A percentile compares a stretch with the other conserved stretches of the same genome.
These are phyloP conservation scores for Suhomyces emberorum DNA, from an alignment of 805 yeast genomes.

Conservation along the genomic window DNA sequence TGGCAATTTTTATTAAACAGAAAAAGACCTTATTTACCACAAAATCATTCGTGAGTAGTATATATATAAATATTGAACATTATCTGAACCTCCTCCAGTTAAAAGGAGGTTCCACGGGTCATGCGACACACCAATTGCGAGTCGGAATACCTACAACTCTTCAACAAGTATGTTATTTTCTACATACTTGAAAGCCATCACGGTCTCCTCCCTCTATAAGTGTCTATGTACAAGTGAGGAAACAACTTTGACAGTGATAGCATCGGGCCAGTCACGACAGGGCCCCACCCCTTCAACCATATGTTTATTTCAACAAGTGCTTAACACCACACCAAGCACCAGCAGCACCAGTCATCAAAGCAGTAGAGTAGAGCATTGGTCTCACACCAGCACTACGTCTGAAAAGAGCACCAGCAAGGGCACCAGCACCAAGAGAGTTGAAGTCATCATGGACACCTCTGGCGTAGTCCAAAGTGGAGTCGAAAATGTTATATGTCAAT, in stretches of 20 bases:
- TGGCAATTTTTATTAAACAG: too few species aligned
- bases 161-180: too few species aligned
- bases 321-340: constrained; percentile 91
- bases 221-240: constrained; percentile 7
- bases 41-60: too few species aligned
- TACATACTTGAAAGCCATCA: not conserved
- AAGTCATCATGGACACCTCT: constrained; percentile 87
- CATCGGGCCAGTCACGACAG: not conserved
- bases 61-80: too few species aligned
- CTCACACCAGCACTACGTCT: constrained; percentile 79
- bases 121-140: too few species aligned
- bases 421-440: constrained; percentile 87
- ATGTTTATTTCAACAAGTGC: constrained; percentile 19
- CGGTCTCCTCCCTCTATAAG: constrained; percentile 2
- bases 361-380: constrained; percentile 87
- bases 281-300: too few species aligned
- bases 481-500: constrained; percentile 78
- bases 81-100: too few species aligned
- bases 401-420: constrained; percentile 87
- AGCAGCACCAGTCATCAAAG: constrained; percentile 82
- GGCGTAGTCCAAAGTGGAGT: constrained; percentile 70
- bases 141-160: too few species aligned
- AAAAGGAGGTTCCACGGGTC: too few species aligned
- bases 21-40: too few species aligned
- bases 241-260: not conserved